Evolutionary conservation across 1,284 basidiomycete genomes (phyloP), one percentile per base, ranked within the genome.

Genomic region (Peniophora sp.): DNA sequence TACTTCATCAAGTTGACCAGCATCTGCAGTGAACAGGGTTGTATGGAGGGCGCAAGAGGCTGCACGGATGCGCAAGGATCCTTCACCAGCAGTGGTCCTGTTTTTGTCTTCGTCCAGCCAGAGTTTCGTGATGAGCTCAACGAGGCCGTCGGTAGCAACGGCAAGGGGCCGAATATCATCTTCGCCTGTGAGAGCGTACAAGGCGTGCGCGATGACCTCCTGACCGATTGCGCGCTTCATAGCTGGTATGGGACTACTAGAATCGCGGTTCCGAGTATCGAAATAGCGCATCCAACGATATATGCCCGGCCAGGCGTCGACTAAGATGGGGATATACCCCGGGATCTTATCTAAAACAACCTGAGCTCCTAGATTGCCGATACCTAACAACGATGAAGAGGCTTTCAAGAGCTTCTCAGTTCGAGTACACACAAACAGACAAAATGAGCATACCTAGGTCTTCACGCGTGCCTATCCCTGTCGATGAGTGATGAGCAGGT

Each of bases 201-300:
- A 63, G 5, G 57, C 55, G 3, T 55, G 60, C 2, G 62, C 52
- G 19, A 71, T 58, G 20, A 67, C 50, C 47, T 70, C 65, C 52
- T 68, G 50, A 16, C 63, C 53, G 23, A 49, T 50, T 24, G 60
- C 56, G 19, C 61, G 56, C 12, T 54, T 61, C 50, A 1, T 50
- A 53, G 19, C 35, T 23, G 9, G 35, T 49, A 16, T 20, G 10
- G 34, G 56, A 34, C n/a, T 32, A 32, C 12, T 32, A 12, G 25
- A 32, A 51, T 60, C 49, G 16, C 45, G 45, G 20, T 50, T 43
- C 2, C 57, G 53, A 9, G 59, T 54, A 57, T 63, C 64, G 47
- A 71, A 61, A 57, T 60, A 69, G 3, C 53, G 56, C 50, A 65
- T 65, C 69, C 69, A 71, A 51, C 67, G 66, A 60, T 61, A 69